Percentiles rank a stretch among this genome's conserved stretches.
These are phyloP conservation scores for Aspergillus sp. DNA, from an alignment of 2,329 filamentous ascomycete genomes.

Conservation along the genomic window DNA sequence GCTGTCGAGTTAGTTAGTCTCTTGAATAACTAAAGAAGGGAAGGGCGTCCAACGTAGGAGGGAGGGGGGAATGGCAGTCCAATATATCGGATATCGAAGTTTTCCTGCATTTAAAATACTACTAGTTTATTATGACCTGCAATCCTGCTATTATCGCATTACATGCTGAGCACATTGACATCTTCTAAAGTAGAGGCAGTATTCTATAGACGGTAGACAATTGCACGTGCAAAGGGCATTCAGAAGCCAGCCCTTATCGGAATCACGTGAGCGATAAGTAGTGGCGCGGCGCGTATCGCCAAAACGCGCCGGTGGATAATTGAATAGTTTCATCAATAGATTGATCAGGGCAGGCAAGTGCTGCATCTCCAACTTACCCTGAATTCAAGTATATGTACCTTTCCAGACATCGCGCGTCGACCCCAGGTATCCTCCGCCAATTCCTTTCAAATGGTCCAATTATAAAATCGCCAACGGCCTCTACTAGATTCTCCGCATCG, in stretches of 20 bases:
- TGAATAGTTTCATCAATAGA: not conserved
- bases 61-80: no score
- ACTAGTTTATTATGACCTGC: no score
- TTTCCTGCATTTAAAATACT: no score
- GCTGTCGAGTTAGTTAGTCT: no score
- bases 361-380: not conserved
- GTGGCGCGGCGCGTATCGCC: conserved; percentile 1
- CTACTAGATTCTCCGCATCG: conserved; percentile 29
- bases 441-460: conserved; percentile 23
- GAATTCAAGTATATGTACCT: conserved; percentile 30
- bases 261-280: conserved; percentile 3
- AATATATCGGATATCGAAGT: no score
- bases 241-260: conserved; percentile 21
- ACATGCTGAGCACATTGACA: no score
- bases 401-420: conserved; percentile 18
- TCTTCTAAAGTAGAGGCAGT: no score
- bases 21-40: no score
- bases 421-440: conserved; percentile 24
- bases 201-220: no score
- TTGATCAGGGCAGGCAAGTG: not conserved
- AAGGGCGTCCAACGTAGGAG: no score
- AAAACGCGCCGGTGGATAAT: not conserved
- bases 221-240: not conserved
- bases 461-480: conserved; percentile 22
- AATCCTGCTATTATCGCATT: no score